phyloP scores from a whole-genome alignment of 305 asterid species.

The Stenogyne calaminthoides region DNA sequence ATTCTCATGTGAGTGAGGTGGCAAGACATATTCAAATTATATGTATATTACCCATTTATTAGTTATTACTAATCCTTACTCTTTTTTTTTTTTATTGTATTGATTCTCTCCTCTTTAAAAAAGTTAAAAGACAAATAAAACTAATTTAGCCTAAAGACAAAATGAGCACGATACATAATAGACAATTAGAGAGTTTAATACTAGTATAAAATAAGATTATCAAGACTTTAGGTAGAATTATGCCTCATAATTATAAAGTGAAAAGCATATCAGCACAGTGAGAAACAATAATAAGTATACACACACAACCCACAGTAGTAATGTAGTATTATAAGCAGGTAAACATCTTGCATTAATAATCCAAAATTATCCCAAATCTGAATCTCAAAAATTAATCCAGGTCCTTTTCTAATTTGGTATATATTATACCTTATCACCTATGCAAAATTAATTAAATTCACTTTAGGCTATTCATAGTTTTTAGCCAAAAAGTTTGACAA shows the following conservation, averaged over 20 bases:
- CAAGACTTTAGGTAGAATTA: constrained; percentile 32
- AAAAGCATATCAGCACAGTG: constrained; percentile 36
- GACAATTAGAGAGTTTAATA: not conserved
- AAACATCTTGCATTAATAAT: constrained; percentile 12
- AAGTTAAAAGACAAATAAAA: no score
- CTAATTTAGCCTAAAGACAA: not conserved
- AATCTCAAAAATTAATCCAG: not conserved
- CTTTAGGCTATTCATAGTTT: not conserved
- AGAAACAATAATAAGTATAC: constrained; percentile 30
- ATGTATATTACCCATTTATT: no score
- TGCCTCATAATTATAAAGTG: constrained; percentile 33
- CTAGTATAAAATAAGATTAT: not conserved
- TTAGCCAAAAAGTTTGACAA: not conserved
- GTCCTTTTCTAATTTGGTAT: not conserved
- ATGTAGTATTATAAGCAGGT: constrained; percentile 22
- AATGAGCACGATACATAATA: not conserved
- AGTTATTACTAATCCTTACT: no score
- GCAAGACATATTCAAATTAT: no score
- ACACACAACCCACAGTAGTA: no score
- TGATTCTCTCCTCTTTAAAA: no score
- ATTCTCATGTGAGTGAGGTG: no score
- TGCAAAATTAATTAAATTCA: not conserved
- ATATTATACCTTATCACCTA: not conserved
- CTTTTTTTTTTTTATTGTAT: no score
- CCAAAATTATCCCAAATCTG: not conserved